phyloP scores from a whole-genome alignment of 495 filamentous ascomycete genomes.

The Lindgomyces ingoldianus region DNA sequence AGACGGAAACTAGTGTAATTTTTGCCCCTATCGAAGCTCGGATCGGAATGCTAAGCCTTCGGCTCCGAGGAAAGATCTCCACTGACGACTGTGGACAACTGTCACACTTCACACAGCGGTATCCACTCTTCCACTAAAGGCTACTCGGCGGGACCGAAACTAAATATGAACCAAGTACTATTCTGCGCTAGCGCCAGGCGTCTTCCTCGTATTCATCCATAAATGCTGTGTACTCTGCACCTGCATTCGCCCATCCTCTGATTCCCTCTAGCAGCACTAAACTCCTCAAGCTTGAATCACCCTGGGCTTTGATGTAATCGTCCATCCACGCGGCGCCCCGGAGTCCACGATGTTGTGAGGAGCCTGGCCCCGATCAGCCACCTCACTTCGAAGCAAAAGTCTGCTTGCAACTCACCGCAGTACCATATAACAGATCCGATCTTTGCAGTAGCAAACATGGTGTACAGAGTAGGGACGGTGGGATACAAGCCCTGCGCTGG shows the following conservation, averaged over 20 bases:
- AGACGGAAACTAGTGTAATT: too few relatives aligned
- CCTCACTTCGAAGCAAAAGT: neutral
- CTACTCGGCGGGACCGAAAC: too few relatives aligned
- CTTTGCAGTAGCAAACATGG: slow-evolving; percentile 54
- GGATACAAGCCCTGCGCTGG: slow-evolving; percentile 67
- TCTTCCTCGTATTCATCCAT: neutral
- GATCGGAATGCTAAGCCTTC: too few relatives aligned
- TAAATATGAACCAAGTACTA: neutral
- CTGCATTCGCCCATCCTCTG: slow-evolving; percentile 63
- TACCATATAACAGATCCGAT: slow-evolving; percentile 63
- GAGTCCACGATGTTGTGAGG: slow-evolving; percentile 62
- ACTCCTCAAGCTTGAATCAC: slow-evolving; percentile 55
- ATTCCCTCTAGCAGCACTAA: slow-evolving; percentile 62
- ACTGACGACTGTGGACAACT: too few relatives aligned
- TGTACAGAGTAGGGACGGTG: slow-evolving; percentile 59
- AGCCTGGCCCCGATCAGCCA: slow-evolving; percentile 49
- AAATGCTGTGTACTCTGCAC: slow-evolving; percentile 44
- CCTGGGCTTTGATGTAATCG: slow-evolving; percentile 56
- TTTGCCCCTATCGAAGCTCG: too few relatives aligned
- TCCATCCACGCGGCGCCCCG: slow-evolving; percentile 67
- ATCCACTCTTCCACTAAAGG: too few relatives aligned
- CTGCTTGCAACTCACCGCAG: slow-evolving; percentile 55
- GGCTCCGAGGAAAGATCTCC: too few relatives aligned
- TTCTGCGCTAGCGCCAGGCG: neutral
- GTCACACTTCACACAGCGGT: too few relatives aligned